phyloP scores from a whole-genome alignment of 2,329 filamentous ascomycete species.

The Neonectria punicea region DNA sequence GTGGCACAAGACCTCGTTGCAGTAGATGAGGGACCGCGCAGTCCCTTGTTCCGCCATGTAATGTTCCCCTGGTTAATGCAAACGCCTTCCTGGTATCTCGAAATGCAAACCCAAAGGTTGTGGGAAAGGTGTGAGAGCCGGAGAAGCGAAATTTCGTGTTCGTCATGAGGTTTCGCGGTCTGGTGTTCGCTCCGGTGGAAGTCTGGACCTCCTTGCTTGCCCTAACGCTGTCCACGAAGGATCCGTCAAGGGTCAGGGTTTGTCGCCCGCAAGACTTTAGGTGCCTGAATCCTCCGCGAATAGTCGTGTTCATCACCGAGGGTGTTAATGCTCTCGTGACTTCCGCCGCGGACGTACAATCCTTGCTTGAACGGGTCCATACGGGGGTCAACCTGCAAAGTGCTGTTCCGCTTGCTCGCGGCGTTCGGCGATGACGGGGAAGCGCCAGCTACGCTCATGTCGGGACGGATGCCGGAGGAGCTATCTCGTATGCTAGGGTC shows the following conservation, averaged over 20 bases:
- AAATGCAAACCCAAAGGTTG: constrained; percentile 46
- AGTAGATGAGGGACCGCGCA: constrained; percentile 22
- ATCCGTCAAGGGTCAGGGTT: constrained; percentile 65
- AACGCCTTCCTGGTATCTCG: constrained; percentile 55
- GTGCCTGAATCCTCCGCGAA: constrained; percentile 66
- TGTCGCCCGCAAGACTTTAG: constrained; percentile 68
- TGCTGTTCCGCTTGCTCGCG: constrained; percentile 62
- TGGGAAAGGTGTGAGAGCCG: constrained; percentile 34
- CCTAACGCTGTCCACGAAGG: constrained; percentile 13
- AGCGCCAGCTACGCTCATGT: constrained; percentile 52
- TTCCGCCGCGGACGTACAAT: constrained; percentile 67
- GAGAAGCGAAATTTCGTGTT: constrained; percentile 45
- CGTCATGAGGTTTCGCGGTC: constrained; percentile 45
- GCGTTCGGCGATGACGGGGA: constrained; percentile 48
- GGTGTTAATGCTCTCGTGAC: constrained; percentile 71
- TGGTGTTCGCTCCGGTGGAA: constrained; percentile 34
- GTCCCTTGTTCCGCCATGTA: constrained; percentile 35
- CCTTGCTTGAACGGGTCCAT: constrained; percentile 70
- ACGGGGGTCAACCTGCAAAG: constrained; percentile 69
- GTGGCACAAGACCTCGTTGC: constrained; percentile 27
- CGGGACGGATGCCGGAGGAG: constrained; percentile 60
- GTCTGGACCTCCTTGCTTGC: constrained; percentile 19
- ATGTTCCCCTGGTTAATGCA: constrained; percentile 40
- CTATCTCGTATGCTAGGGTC: constrained; percentile 61
- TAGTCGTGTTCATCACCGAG: constrained; percentile 74